Evolutionary conservation across 2,329 filamentous ascomycete species (phyloP).

Genomic region (Hymenoscyphus fructigenus): DNA sequence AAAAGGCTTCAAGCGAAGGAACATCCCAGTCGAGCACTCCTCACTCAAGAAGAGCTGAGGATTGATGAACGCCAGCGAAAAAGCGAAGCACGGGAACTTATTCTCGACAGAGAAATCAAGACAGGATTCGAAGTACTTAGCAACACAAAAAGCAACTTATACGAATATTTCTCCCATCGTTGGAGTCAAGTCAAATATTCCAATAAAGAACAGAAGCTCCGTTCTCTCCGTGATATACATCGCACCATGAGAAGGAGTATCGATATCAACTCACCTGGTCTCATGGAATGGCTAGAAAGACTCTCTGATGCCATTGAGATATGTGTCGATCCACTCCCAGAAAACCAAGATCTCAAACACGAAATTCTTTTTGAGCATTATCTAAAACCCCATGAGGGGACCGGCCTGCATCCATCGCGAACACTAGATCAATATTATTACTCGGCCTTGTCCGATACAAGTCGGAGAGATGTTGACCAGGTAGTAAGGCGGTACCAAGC

Average conservation of each 20-base stretch:
- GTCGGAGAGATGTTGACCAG: background rate
- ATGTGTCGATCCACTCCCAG: background rate
- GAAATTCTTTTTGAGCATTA: background rate
- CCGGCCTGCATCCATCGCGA: background rate
- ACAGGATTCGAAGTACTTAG: background rate
- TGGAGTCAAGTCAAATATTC: background rate
- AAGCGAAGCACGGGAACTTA: background rate
- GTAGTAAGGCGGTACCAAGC: background rate
- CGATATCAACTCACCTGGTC: background rate
- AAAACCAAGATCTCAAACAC: background rate
- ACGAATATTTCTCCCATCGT: background rate
- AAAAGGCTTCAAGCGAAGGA: background rate
- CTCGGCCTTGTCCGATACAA: background rate
- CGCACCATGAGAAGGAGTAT: background rate
- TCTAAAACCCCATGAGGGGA: background rate
- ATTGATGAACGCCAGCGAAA: background rate
- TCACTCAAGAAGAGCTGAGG: background rate
- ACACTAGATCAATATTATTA: slow-evolving; percentile 7
- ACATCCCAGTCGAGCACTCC: background rate
- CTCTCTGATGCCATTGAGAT: background rate
- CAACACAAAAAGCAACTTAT: background rate
- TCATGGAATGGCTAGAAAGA: background rate
- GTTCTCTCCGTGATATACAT: background rate
- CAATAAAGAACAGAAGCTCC: background rate
- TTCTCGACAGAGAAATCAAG: background rate